Base-by-base conservation (phyloP, 148 eudicot species). In the Rhododendron griersonianum region DNA sequence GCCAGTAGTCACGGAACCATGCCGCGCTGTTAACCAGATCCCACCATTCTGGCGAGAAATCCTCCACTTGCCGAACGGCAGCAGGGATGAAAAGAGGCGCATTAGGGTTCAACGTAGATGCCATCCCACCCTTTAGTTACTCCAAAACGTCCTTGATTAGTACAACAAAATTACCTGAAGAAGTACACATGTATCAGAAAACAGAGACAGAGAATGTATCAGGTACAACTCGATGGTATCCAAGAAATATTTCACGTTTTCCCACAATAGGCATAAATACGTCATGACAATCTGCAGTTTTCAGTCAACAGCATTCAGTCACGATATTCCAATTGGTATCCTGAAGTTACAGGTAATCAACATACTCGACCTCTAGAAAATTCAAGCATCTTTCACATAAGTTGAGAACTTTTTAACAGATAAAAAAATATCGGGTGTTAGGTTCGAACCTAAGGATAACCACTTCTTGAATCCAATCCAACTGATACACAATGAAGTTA, bases 1-100 rank as follows among this genome's bases (percentile, higher is more conserved):
- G 91, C 99, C 99, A 97, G 88, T 97, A 95, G 87, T 97, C 96
- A 37, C 93, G 93, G 89, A 94, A 97, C 99, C 98, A 97, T 74
- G 91, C 87, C 21, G 96, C 91, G 13, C 95, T 93, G 75, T 90
- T 91, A 82, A 97, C 92, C 87, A 97, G 89, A 14, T 97, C 90
- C 91, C 95, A 97, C 98, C 99, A 97, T 87, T 95, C 98, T 0
- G 96, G 95, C 0, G 98, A 95, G 88, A 94, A 97, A 84, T 97
- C 98, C 87, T 94, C 99, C 83, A 97, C 98, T 84, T 91, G 95
- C 73, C 96, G 93, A 77, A 95, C 89, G 7, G 94, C 94, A 53
- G 98, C 93, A n/a, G 99, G 99, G 84, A 97, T 90, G 88, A 90
- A 97, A 76, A 93, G 90, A 3, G 99, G 98, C 4, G 99, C 99